A percentile compares a stretch with the other conserved stretches of the same genome.
These are phyloP conservation scores for Populus hybrid DNA, from an alignment of 441 rosid species.

Conservation along the genomic window DNA sequence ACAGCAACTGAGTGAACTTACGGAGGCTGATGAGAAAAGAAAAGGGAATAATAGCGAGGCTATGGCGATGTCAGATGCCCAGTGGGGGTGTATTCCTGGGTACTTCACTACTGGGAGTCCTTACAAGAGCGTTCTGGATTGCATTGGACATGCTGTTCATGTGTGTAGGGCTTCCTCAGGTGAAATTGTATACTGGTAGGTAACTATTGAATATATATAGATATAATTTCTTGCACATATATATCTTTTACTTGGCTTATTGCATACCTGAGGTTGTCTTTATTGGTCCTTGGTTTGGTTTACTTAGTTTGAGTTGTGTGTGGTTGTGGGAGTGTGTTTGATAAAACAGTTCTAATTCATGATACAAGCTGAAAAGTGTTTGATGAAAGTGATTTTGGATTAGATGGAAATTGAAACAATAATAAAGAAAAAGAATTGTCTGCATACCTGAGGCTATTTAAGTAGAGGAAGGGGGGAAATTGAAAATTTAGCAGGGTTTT, in stretches of 20 bases:
- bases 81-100: constrained; percentile 38
- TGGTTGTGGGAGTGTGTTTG: background rate
- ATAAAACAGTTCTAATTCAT: background rate
- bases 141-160: constrained; percentile 70
- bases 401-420: background rate
- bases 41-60: constrained; percentile 4
- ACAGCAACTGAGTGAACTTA: constrained; percentile 47
- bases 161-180: constrained; percentile 52
- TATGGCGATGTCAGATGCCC: constrained; percentile 28
- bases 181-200: constrained; percentile 63
- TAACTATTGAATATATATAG: background rate
- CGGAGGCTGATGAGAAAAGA: constrained; percentile 22
- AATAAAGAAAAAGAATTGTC: background rate
- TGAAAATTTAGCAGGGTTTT: background rate
- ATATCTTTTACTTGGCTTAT: background rate
- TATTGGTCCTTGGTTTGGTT: background rate
- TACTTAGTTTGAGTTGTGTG: background rate
- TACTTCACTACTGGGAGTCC: constrained; percentile 45
- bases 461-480: background rate
- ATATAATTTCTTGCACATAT: background rate
- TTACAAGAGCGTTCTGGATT: constrained; percentile 61
- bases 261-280: background rate
- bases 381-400: background rate
- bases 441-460: background rate
- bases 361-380: background rate